phyloP scores from a whole-genome alignment of 768 basidiomycete species.

The Boletus rubescentipes region DNA sequence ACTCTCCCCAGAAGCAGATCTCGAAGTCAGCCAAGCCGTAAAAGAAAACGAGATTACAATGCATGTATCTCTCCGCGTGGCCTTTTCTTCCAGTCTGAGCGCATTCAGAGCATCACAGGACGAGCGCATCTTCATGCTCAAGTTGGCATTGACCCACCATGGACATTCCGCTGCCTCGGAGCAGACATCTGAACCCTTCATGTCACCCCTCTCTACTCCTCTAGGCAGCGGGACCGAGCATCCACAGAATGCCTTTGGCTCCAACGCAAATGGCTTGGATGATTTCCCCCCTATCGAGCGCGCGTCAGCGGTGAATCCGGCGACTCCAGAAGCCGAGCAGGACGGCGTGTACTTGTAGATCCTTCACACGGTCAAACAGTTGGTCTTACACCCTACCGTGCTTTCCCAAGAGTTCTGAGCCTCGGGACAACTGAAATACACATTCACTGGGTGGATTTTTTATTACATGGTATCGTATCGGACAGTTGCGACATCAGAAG shows the following conservation, averaged over 20 bases:
- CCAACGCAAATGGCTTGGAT: constrained; percentile 17
- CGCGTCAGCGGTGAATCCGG: background rate
- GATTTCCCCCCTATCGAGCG: background rate
- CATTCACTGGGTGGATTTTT: background rate
- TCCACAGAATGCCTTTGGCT: constrained; percentile 2
- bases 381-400: background rate
- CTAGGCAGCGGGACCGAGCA: background rate
- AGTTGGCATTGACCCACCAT: constrained; percentile 62
- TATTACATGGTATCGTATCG: background rate
- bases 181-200: constrained; percentile 3
- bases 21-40: constrained; percentile 57
- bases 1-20: constrained; percentile 43
- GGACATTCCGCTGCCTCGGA: constrained; percentile 44
- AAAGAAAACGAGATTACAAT: constrained; percentile 75
- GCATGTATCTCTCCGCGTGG: constrained; percentile 40
- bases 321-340: background rate
- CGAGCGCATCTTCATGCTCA: constrained; percentile 70
- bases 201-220: background rate
- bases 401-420: background rate
- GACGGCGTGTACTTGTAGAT: constrained; percentile 31
- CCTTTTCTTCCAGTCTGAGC: constrained; percentile 12
- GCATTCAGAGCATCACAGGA: constrained; percentile 67
- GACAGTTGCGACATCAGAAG: background rate
- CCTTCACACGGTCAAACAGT: background rate
- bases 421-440: background rate